Evolutionary conservation across 176 grass and related monocot species (phyloP).

Genomic region (Urochloa ruziziensis): DNA sequence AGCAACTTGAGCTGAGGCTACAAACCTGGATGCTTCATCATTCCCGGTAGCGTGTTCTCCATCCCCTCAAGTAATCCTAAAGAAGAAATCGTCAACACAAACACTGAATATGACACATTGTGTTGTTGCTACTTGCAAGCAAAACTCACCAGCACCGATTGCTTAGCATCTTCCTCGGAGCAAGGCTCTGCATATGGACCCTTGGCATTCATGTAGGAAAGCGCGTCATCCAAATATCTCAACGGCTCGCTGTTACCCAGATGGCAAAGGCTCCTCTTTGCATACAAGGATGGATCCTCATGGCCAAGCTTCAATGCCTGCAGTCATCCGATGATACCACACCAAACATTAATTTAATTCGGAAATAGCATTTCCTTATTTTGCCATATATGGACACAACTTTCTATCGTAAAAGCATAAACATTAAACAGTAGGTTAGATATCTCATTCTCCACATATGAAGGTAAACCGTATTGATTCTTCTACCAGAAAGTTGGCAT

Average conservation of each 20-base stretch:
- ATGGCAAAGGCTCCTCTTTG: slow-evolving; percentile 25
- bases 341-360: background rate
- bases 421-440: background rate
- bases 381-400: too few species aligned
- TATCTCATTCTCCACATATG: background rate
- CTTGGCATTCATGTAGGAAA: background rate
- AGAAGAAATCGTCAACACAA: background rate
- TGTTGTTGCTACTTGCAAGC: background rate
- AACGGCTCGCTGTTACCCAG: too few species aligned
- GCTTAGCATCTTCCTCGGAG: background rate
- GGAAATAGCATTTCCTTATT: background rate
- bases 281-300: background rate
- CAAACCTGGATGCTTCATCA: background rate
- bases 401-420: background rate
- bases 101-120: background rate
- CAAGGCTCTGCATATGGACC: too few species aligned
- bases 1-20: too few species aligned
- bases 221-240: background rate
- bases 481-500: background rate
- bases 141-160: background rate
- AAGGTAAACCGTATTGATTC: background rate
- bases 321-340: background rate
- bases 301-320: slow-evolving; percentile 3
- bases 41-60: too few species aligned
- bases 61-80: background rate